phyloP scores from a whole-genome alignment of 2,329 filamentous ascomycete genomes.

The Cyphellophora attinorum region DNA sequence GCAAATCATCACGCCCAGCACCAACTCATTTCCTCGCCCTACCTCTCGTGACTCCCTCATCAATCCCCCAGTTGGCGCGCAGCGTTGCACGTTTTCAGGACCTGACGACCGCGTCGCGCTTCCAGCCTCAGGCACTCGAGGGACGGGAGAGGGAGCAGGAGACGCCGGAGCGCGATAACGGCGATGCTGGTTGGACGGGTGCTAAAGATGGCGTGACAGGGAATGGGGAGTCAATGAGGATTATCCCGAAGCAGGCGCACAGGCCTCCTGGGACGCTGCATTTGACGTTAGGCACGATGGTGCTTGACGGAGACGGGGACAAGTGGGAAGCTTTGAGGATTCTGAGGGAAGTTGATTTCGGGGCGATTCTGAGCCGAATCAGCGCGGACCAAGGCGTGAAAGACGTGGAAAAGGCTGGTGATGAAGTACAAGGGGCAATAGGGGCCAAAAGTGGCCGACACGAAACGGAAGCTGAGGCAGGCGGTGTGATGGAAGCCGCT shows the following conservation, averaged over 20 bases:
- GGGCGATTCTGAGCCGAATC: conserved; percentile 25
- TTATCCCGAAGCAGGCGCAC: conserved; percentile 57
- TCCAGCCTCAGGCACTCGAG: neutral
- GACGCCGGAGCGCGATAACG: neutral
- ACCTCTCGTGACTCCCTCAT: conserved; percentile 53
- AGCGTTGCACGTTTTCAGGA: conserved; percentile 53
- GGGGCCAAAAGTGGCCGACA: neutral
- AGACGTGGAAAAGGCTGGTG: neutral
- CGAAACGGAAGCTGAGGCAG: neutral
- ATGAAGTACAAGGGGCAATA: neutral
- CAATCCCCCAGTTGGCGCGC: conserved; percentile 54
- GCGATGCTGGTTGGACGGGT: neutral
- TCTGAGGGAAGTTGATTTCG: conserved; percentile 37
- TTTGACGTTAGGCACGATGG: conserved; percentile 80
- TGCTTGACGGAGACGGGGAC: conserved; percentile 44
- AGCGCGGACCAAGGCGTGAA: conserved; percentile 10
- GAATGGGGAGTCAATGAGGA: conserved; percentile 13
- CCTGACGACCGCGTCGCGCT: conserved; percentile 25
- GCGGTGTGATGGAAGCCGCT: neutral
- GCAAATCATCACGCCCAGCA: no score
- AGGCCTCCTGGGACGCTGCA: conserved; percentile 73
- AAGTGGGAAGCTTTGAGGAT: conserved; percentile 37
- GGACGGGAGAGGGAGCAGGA: neutral
- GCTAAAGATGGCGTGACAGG: neutral
- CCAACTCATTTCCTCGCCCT: conserved; percentile 38